Evolutionary conservation across 2,329 filamentous ascomycete species (phyloP).

Genomic region (Beauveria scarabaeidicola): DNA sequence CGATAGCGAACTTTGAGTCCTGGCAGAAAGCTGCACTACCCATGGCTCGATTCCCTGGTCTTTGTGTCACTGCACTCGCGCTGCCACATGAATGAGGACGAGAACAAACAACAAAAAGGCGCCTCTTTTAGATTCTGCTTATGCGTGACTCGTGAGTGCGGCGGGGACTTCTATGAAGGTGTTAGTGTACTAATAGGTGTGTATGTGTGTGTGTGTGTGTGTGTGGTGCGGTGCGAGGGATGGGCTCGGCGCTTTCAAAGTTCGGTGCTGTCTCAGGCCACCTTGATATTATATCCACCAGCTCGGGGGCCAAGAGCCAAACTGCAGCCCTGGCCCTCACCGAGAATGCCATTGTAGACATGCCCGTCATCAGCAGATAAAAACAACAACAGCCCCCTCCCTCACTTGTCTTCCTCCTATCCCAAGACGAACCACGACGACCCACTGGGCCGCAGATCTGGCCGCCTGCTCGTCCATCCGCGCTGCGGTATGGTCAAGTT

Average conservation of each 20-base stretch:
- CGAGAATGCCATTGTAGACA: slow-evolving; percentile 20
- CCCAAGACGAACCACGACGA: slow-evolving; percentile 29
- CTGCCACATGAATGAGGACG: not conserved
- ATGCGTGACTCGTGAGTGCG: not conserved
- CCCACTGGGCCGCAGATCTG: slow-evolving; percentile 34
- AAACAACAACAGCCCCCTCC: slow-evolving; percentile 7
- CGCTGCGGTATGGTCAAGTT: slow-evolving; percentile 1
- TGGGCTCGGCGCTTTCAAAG: slow-evolving; percentile 1
- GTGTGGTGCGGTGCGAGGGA: not conserved
- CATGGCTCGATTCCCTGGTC: not conserved
- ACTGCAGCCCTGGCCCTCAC: slow-evolving; percentile 28
- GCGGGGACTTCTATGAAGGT: not conserved
- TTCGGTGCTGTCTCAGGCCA: slow-evolving; percentile 11
- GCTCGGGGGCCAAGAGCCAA: slow-evolving; percentile 16
- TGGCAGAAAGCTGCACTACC: not conserved
- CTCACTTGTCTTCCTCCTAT: not conserved
- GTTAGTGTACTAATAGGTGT: not conserved
- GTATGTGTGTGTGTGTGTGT: slow-evolving; percentile 6
- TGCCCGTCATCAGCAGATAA: slow-evolving; percentile 8
- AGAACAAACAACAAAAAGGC: slow-evolving; percentile 1
- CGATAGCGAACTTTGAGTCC: not conserved
- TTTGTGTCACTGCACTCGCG: not conserved
- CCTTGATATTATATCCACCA: slow-evolving; percentile 12
- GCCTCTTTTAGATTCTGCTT: not conserved
- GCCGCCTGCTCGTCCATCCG: slow-evolving; percentile 18